phyloP scores from a whole-genome alignment of 805 yeast genomes.

The Kluyveromyces dobzhanskii region DNA sequence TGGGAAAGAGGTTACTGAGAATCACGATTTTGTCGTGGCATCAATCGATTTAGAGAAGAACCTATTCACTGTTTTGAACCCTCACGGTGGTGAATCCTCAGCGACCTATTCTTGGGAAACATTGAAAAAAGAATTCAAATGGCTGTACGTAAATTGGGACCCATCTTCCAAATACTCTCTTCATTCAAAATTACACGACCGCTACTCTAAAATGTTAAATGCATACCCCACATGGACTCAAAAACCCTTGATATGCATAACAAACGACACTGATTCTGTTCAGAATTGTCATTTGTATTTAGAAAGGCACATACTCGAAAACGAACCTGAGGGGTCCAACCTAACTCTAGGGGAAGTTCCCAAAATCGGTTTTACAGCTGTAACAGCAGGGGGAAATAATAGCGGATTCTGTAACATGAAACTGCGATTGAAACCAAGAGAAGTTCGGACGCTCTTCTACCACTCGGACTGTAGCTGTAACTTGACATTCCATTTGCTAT shows the following conservation, averaged over 20 bases:
- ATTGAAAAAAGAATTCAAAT: conserved; percentile 34
- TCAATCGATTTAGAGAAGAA: conserved; percentile 23
- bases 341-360: conserved; percentile 16
- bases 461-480: conserved; percentile 18
- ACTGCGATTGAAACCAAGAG: conserved; percentile 16
- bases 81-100: conserved; percentile 6
- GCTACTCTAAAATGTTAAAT: conserved; percentile 17
- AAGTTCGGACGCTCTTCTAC: conserved; percentile 11
- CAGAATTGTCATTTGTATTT: conserved; percentile 40
- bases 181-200: conserved; percentile 22
- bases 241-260: conserved; percentile 38
- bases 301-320: conserved; percentile 37
- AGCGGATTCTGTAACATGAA: conserved; percentile 34
- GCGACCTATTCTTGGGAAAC: conserved; percentile 22
- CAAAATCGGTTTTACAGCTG: conserved; percentile 6
- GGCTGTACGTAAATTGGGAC: conserved; percentile 63
- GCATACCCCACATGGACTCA: conserved; percentile 16
- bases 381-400: conserved; percentile 23
- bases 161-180: conserved; percentile 24
- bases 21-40: conserved; percentile 1
- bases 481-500: conserved; percentile 18
- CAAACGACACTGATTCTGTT: conserved; percentile 22
- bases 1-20: conserved; percentile 11
- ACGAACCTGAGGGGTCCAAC: conserved; percentile 7
- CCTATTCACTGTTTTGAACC: conserved; percentile 6